A percentile compares a stretch with the other conserved stretches of the same genome.
phyloP scores from a whole-genome alignment of 495 filamentous ascomycete genomes.

The Talaromyces adpressus region DNA sequence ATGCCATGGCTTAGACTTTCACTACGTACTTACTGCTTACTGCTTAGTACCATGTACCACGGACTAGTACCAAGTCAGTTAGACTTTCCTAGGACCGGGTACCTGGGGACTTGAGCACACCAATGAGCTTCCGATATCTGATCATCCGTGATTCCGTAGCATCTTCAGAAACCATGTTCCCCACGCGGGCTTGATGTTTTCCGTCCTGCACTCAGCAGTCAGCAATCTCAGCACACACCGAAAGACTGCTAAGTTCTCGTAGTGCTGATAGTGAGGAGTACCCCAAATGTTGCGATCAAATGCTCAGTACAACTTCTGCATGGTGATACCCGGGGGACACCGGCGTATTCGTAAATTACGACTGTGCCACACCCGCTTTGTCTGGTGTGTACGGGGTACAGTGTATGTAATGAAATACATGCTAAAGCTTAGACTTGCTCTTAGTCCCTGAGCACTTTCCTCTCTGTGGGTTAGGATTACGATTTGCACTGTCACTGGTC shows the following conservation, averaged over 20 bases:
- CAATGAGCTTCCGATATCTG: not conserved
- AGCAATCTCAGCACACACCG: not conserved
- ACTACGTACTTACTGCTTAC: not conserved
- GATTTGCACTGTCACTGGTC: not conserved
- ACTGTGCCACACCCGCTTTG: not conserved
- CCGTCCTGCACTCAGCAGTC: not conserved
- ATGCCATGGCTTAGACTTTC: not conserved
- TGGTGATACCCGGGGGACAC: not conserved
- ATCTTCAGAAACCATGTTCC: not conserved
- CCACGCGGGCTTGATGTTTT: not conserved
- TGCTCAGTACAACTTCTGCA: not conserved
- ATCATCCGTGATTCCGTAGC: not conserved
- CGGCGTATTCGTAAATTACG: not conserved
- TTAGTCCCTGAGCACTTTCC: slow-evolving; percentile 2
- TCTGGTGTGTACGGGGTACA: not conserved
- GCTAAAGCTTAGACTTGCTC: slow-evolving; percentile 2
- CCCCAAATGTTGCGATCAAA: no score
- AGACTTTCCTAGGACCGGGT: not conserved
- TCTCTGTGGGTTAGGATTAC: not conserved
- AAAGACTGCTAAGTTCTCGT: not conserved
- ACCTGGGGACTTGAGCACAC: not conserved
- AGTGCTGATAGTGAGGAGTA: not conserved
- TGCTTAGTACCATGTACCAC: not conserved
- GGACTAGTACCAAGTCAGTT: not conserved
- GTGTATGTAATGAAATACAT: not conserved